Evolutionary conservation across 257 asterid genomes (phyloP), one percentile per base, ranked within the genome.

Genomic region (Petrea volubilis): DNA sequence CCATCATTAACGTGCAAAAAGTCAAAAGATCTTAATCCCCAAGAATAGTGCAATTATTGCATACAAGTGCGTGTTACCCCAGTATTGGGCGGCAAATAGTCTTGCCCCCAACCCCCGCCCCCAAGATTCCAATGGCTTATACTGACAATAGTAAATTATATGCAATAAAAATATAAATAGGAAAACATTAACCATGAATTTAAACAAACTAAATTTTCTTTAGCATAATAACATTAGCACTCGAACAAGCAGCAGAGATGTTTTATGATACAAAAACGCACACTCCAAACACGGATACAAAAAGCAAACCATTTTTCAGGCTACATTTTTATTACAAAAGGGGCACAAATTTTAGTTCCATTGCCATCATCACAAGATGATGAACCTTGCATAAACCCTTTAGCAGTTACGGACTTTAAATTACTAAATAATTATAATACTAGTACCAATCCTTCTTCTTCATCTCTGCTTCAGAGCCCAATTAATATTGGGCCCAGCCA

Each of bases 391-490:
- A 44, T 47, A 33, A 44, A n/a, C 65, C 72, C 67, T 4, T 44
- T 50, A 64, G 36, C 33, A 70, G 20, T 67, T 36, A 69, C 67
- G 56, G 3, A 46, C 17, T 53, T 38, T 5, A 47, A 17, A 53
- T 14, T 58, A 62, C 20, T 68, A 44, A 65, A 13, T 29, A 38
- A 10, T 43, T 60, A 13, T 29, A 38, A 10, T 43, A 72, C 34
- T 62, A 56, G 15, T 34, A 57, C 25, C 38, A 56, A 13, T 25
- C 23, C n/a, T 12, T 28, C 49, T 31, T 34, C 62, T 57, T 65
- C 60, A 62, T 74, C 84, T 69, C 88, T 64, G 84, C 80, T 71
- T 66, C 47, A 66, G 40, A 69, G 71, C 33, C 71, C 64, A 60
- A 59, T 38, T 12, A 38, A 1, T 1, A 25, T 17, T 20, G 6